Percentiles rank a stretch among this genome's conserved stretches.
Evolutionary conservation across 345 rosid species (phyloP).

Genomic region (Trapa bicornis): DNA sequence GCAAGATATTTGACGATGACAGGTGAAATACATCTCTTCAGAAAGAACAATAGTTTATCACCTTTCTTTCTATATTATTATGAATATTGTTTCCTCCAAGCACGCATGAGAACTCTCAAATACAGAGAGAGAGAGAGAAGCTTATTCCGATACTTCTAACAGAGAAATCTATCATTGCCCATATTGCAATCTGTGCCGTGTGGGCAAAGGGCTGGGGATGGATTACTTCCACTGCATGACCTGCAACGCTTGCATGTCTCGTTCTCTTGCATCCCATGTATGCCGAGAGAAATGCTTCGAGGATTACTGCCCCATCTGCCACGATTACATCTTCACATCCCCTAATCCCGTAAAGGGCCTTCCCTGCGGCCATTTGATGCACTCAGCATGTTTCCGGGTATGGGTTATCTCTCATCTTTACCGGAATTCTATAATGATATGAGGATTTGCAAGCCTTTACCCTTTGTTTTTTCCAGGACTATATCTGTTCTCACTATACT

Average conservation of each 20-base stretch:
- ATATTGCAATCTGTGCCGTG: constrained; percentile 69
- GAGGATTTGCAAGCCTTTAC: constrained; percentile 5
- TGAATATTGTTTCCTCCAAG: too few relatives aligned
- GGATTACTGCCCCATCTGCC: constrained; percentile 82
- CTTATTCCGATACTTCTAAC: constrained; percentile 7
- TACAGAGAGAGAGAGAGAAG: background rate
- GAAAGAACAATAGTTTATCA: too few relatives aligned
- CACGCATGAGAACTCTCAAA: background rate
- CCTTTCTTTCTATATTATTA: too few relatives aligned
- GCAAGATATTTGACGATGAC: constrained; percentile 62
- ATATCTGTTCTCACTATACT: constrained; percentile 55
- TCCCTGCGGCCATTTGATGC: constrained; percentile 85
- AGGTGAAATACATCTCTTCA: constrained; percentile 24
- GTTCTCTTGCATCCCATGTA: constrained; percentile 33
- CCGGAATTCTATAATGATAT: background rate
- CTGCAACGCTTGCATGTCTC: constrained; percentile 81
- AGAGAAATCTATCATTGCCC: constrained; percentile 92
- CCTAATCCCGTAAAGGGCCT: constrained; percentile 54
- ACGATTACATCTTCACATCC: constrained; percentile 63
- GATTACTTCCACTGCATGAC: constrained; percentile 84
- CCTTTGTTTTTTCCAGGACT: constrained; percentile 41
- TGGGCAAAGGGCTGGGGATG: constrained; percentile 75
- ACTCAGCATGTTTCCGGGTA: constrained; percentile 75
- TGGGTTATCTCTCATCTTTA: background rate
- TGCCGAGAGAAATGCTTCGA: constrained; percentile 65